phyloP scores from a whole-genome alignment of 2,329 filamentous ascomycete species.

The Penicillium sumatraense region DNA sequence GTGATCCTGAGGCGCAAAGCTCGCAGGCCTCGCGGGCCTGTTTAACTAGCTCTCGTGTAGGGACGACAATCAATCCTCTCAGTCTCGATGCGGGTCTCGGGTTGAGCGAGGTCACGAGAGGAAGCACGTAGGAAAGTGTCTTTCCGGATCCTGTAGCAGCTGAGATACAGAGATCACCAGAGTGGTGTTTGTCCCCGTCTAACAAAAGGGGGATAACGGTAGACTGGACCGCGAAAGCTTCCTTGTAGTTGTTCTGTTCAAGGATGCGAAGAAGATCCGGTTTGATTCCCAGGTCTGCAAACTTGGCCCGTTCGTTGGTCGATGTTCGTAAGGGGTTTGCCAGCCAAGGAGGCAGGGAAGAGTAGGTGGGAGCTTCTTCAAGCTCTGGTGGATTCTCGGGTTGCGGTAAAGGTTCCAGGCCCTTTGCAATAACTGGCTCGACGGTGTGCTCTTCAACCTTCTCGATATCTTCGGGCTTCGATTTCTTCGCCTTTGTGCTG shows the following conservation, averaged over 20 bases:
- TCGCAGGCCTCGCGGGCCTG: slow-evolving; percentile 83
- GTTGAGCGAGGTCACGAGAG: slow-evolving; percentile 78
- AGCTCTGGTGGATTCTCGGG: slow-evolving; percentile 62
- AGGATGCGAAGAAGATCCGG: slow-evolving; percentile 65
- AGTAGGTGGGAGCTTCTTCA: slow-evolving; percentile 68
- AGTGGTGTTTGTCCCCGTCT: slow-evolving; percentile 62
- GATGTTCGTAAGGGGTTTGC: slow-evolving; percentile 73
- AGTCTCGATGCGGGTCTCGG: slow-evolving; percentile 67
- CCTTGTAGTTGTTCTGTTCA: slow-evolving; percentile 67
- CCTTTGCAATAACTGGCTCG: slow-evolving; percentile 48
- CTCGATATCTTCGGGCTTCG: slow-evolving; percentile 15
- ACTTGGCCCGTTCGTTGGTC: slow-evolving; percentile 63
- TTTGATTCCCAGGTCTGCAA: slow-evolving; percentile 67
- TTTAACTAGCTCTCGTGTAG: slow-evolving; percentile 85
- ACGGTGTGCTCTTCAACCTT: slow-evolving; percentile 20
- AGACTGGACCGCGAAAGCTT: slow-evolving; percentile 80
- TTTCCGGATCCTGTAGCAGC: slow-evolving; percentile 96
- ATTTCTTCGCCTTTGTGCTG: slow-evolving; percentile 42
- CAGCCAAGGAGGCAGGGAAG: slow-evolving; percentile 81
- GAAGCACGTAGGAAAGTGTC: slow-evolving; percentile 87
- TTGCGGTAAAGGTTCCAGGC: slow-evolving; percentile 81
- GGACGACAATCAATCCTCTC: slow-evolving; percentile 81
- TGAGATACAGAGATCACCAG: slow-evolving; percentile 84
- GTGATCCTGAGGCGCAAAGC: slow-evolving; percentile 71
- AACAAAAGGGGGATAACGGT: slow-evolving; percentile 80